A percentile compares a stretch with the other conserved stretches of the same genome.
phyloP scores from a whole-genome alignment of 75 land plant genomes.

The Sequoiadendron giganteum region DNA sequence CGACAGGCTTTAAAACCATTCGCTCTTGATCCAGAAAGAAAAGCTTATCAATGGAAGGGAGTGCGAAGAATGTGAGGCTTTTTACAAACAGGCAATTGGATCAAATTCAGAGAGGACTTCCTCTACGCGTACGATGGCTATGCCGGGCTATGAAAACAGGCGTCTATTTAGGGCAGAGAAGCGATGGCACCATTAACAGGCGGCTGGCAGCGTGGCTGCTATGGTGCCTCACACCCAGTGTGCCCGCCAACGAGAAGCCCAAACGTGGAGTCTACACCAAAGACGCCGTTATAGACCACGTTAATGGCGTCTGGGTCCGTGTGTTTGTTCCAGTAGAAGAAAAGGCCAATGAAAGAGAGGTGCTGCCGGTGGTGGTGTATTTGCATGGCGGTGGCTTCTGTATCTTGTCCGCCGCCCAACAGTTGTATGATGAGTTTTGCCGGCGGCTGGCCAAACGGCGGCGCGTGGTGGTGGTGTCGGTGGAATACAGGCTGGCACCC shows the following conservation, averaged over 20 bases:
- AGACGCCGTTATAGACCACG: slow-evolving; percentile 57
- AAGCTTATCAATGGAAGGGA: too few relatives aligned
- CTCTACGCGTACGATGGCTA: slow-evolving; percentile 5
- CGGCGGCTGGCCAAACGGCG: slow-evolving; percentile 42
- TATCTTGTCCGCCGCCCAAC: slow-evolving; percentile 31
- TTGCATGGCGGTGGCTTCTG: slow-evolving; percentile 92
- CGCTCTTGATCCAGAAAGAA: too few relatives aligned
- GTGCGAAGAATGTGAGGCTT: too few relatives aligned
- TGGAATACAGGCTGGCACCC: slow-evolving; percentile 61
- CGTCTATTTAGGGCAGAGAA: neutral
- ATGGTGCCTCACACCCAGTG: slow-evolving; percentile 4
- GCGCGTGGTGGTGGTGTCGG: slow-evolving; percentile 52
- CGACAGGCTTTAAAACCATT: too few relatives aligned
- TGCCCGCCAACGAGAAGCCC: slow-evolving; percentile 33
- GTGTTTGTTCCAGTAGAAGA: slow-evolving; percentile 41
- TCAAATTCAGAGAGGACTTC: too few relatives aligned
- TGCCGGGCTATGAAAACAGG: slow-evolving; percentile 17
- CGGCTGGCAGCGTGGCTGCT: slow-evolving; percentile 19
- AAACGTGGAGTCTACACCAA: slow-evolving; percentile 34
- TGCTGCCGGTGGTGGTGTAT: slow-evolving; percentile 62
- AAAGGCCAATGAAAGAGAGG: neutral
- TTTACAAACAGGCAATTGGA: too few relatives aligned
- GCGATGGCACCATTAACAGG: slow-evolving; percentile 75
- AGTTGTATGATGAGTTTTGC: slow-evolving; percentile 48
- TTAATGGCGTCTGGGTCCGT: slow-evolving; percentile 63